A percentile compares a stretch with the other conserved stretches of the same genome.
Conservation (phyloP, 108 stramenopile species). For the Chaetoceros muelleri region DNA sequence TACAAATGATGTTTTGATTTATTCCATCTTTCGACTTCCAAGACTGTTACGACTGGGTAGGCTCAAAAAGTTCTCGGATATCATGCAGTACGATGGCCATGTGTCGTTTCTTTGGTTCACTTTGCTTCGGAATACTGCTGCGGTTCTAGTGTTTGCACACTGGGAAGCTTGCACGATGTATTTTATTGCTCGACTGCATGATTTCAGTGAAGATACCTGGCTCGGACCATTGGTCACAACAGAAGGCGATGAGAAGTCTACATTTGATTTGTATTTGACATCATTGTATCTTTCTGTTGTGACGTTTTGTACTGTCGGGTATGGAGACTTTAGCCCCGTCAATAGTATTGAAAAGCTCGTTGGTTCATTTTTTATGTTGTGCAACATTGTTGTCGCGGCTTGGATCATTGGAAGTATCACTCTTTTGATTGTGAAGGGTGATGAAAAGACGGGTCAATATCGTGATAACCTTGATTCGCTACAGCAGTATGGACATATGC, state of each 20-base stretch:
- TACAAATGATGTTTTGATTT: slow-evolving; percentile 9
- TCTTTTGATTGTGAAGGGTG: slow-evolving; percentile 33
- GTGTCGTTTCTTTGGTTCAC: slow-evolving; percentile 29
- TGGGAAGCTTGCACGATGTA: slow-evolving; percentile 32
- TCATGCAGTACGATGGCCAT: slow-evolving; percentile 23
- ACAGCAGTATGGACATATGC: slow-evolving; percentile 16
- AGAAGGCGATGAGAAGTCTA: slow-evolving; percentile 13
- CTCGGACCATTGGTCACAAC: slow-evolving; percentile 19
- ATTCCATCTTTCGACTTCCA: slow-evolving; percentile 21
- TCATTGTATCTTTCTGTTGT: slow-evolving; percentile 36
- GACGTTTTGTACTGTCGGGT: slow-evolving; percentile 40
- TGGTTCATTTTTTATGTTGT: slow-evolving; percentile 31
- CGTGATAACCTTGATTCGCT: slow-evolving; percentile 28
- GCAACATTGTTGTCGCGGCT: slow-evolving; percentile 27
- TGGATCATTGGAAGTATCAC: slow-evolving; percentile 40
- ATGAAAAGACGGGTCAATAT: slow-evolving; percentile 36
- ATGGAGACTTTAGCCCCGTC: slow-evolving; percentile 28
- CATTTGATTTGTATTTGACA: slow-evolving; percentile 33
- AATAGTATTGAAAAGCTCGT: slow-evolving; percentile 25
- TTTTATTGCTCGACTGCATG: slow-evolving; percentile 24
- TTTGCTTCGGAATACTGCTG: slow-evolving; percentile 29
- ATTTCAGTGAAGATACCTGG: slow-evolving; percentile 34
- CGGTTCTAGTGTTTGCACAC: slow-evolving; percentile 18
- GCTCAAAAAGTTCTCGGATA: slow-evolving; percentile 21
- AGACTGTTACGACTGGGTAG: slow-evolving; percentile 24